A percentile compares a stretch with the other conserved stretches of the same genome.
Conservation (phyloP, 202 grass and related monocot genomes). For the Zizania palustris region DNA sequence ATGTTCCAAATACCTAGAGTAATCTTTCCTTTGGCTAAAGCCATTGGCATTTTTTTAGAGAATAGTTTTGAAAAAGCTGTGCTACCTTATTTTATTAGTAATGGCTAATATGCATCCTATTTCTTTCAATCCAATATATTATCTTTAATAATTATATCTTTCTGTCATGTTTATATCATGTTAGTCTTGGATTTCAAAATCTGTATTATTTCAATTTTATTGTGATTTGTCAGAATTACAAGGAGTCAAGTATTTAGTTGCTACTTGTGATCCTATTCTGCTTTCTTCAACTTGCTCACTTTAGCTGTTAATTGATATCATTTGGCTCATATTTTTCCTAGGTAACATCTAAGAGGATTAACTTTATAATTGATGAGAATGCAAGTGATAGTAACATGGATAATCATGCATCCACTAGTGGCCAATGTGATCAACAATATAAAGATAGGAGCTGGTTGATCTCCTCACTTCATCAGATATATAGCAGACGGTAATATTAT, state of each 20-base stretch:
- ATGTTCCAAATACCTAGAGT: background rate
- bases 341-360: conserved; percentile 99
- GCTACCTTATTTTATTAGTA: conserved; percentile 23
- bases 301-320: conserved; percentile 40
- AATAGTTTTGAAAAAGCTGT: conserved; percentile 18
- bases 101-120: background rate
- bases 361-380: conserved; percentile 79
- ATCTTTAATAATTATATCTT: conserved; percentile 7
- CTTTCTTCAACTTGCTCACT: conserved; percentile 21
- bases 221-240: conserved; percentile 28
- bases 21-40: background rate
- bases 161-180: conserved; percentile 19
- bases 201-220: background rate
- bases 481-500: conserved; percentile 74
- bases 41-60: conserved; percentile 28
- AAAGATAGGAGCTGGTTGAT: conserved; percentile 98
- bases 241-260: background rate
- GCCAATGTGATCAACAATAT: conserved; percentile 65
- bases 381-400: conserved; percentile 54
- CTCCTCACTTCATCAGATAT: conserved; percentile 98
- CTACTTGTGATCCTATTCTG: background rate
- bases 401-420: conserved; percentile 56
- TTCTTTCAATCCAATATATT: conserved; percentile 25
- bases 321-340: conserved; percentile 45
- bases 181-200: conserved; percentile 9